A percentile compares a stretch with the other conserved stretches of the same genome.
Conservation (phyloP, 768 basidiomycete genomes). For the Rhizopogon rudus region DNA sequence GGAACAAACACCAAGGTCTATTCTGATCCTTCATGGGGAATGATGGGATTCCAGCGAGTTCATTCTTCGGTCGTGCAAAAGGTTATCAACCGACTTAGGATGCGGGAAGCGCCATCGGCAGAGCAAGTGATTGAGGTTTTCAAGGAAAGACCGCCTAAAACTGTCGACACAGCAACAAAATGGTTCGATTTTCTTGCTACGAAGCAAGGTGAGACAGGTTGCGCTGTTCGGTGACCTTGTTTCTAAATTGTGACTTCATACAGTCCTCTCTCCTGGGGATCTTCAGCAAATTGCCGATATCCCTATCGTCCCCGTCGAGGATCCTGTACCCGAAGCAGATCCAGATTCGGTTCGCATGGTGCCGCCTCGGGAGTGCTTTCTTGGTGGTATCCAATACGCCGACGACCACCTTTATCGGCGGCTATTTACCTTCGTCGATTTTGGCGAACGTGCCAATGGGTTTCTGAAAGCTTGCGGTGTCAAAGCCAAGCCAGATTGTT, state of each 20-base stretch:
- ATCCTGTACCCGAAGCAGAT: slow-evolving; percentile 7
- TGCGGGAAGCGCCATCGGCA: slow-evolving; percentile 61
- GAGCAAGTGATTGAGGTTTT: slow-evolving; percentile 51
- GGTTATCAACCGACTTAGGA: slow-evolving; percentile 50
- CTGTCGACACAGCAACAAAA: slow-evolving; percentile 41
- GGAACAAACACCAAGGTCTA: slow-evolving; percentile 46
- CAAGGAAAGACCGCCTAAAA: slow-evolving; percentile 44
- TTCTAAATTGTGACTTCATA: background rate
- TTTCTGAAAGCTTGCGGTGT: slow-evolving; percentile 84
- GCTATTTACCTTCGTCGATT: slow-evolving; percentile 81
- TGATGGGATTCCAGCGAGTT: slow-evolving; percentile 66
- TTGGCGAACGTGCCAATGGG: slow-evolving; percentile 66
- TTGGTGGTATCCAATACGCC: slow-evolving; percentile 26
- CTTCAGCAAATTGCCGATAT: slow-evolving; percentile 47
- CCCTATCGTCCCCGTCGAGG: slow-evolving; percentile 57
- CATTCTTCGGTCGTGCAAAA: slow-evolving; percentile 44
- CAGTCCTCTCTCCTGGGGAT: slow-evolving; percentile 53
- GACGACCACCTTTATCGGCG: slow-evolving; percentile 61
- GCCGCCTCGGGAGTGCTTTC: slow-evolving; percentile 60
- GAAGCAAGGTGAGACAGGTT: slow-evolving; percentile 37
- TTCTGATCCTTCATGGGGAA: slow-evolving; percentile 54
- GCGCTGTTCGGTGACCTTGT: background rate
- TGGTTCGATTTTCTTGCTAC: slow-evolving; percentile 65
- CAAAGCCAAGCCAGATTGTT: slow-evolving; percentile 75
- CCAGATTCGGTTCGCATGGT: slow-evolving; percentile 29